These are phyloP conservation scores for Trichosporon faecale DNA, from an alignment of 1,284 basidiomycete genomes.

Conservation along the genomic window DNA sequence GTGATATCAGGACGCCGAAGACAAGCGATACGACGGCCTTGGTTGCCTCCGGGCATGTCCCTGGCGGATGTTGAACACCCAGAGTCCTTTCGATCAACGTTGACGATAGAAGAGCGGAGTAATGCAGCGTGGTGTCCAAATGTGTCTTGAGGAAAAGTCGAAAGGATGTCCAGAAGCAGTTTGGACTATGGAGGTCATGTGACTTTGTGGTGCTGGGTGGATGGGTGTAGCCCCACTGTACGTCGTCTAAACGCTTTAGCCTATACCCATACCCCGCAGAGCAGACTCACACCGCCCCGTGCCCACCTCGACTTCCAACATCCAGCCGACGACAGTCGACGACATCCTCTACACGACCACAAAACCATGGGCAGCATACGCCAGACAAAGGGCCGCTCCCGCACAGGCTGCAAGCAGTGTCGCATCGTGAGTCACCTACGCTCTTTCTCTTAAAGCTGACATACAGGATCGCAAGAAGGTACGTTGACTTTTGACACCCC, in stretches of 20 bases:
- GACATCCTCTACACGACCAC: background rate
- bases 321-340: background rate
- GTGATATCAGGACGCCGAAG: background rate
- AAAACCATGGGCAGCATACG: constrained; percentile 19
- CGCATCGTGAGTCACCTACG: constrained; percentile 13
- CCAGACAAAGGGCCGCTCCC: constrained; percentile 19
- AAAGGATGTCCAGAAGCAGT: background rate
- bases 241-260: background rate
- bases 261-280: background rate
- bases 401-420: constrained; percentile 22
- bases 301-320: background rate
- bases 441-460: background rate
- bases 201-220: no score
- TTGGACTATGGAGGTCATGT: no score
- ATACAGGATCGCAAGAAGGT: constrained; percentile 22
- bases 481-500: background rate
- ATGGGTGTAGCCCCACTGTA: background rate
- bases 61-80: no score
- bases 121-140: background rate
- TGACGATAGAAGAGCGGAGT: background rate
- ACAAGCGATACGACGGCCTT: background rate
- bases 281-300: background rate
- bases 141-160: background rate
- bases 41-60: no score
- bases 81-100: background rate